A percentile compares a stretch with the other conserved stretches of the same genome.
Conservation (phyloP, 1,284 basidiomycete genomes). For the Farysia itapuensis region DNA sequence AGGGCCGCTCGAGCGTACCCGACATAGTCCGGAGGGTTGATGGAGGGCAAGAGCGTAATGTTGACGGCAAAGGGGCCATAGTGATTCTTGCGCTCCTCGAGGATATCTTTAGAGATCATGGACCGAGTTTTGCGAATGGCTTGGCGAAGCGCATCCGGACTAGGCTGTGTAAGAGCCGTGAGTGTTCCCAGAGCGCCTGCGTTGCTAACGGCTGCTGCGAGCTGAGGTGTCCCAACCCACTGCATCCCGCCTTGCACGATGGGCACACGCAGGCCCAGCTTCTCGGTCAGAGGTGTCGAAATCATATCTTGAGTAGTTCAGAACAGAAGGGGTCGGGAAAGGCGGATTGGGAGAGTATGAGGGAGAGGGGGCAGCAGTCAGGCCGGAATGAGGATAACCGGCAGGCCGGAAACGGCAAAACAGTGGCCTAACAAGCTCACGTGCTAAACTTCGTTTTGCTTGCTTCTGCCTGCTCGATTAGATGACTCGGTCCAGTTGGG, state of each 20-base stretch:
- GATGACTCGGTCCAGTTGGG: too few species aligned
- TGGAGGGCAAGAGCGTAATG: slow-evolving; percentile 83
- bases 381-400: too few species aligned
- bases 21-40: slow-evolving; percentile 86
- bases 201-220: slow-evolving; percentile 79
- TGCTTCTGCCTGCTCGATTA: too few species aligned
- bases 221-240: slow-evolving; percentile 75
- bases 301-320: slow-evolving; percentile 29
- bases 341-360: too few species aligned
- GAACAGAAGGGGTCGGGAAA: too few species aligned
- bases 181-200: slow-evolving; percentile 85
- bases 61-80: slow-evolving; percentile 71
- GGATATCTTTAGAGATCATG: slow-evolving; percentile 33
- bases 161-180: slow-evolving; percentile 83
- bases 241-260: slow-evolving; percentile 58
- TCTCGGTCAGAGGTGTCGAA: slow-evolving; percentile 57
- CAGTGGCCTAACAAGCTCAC: too few species aligned
- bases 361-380: too few species aligned
- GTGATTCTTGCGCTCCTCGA: slow-evolving; percentile 32
- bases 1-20: slow-evolving; percentile 79
- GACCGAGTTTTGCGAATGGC: slow-evolving; percentile 77
- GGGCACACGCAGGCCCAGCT: slow-evolving; percentile 59
- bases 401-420: too few species aligned
- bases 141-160: slow-evolving; percentile 75
- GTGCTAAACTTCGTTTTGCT: too few species aligned